Conservation (phyloP, 1,139 yeast species). For the Meyerozyma sp. region DNA sequence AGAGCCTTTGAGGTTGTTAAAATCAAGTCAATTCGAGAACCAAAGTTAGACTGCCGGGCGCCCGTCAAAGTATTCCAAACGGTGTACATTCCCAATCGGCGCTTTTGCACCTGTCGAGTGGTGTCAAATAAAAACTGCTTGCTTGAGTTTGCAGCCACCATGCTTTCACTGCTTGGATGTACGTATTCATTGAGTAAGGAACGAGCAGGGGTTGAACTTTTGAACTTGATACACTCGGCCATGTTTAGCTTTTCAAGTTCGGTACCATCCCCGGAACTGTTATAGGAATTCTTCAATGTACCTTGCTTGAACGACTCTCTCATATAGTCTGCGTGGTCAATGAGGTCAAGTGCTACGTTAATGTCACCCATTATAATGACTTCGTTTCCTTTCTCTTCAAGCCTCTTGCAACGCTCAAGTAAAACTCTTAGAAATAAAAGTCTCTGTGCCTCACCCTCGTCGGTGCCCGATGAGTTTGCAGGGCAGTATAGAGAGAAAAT, state of each 20-base stretch:
- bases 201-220: slow-evolving; percentile 38
- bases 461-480: slow-evolving; percentile 73
- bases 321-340: slow-evolving; percentile 75
- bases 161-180: slow-evolving; percentile 5
- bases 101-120: slow-evolving; percentile 53
- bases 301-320: slow-evolving; percentile 33
- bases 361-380: slow-evolving; percentile 86
- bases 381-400: slow-evolving; percentile 50
- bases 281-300: slow-evolving; percentile 8
- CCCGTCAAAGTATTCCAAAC: slow-evolving; percentile 86
- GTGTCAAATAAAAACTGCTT: slow-evolving; percentile 53
- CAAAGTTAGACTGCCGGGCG: slow-evolving; percentile 78
- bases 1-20: slow-evolving; percentile 39
- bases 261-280: slow-evolving; percentile 16
- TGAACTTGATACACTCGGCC: slow-evolving; percentile 35
- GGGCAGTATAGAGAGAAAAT: slow-evolving; percentile 85
- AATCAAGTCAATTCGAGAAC: slow-evolving; percentile 83
- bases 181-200: slow-evolving; percentile 37
- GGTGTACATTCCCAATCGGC: slow-evolving; percentile 67
- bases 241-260: slow-evolving; percentile 39
- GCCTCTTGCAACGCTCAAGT: slow-evolving; percentile 53
- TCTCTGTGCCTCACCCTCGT: slow-evolving; percentile 64
- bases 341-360: slow-evolving; percentile 71
- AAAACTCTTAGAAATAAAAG: slow-evolving; percentile 52
- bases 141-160: slow-evolving; percentile 2